phyloP scores from a whole-genome alignment of 1,284 basidiomycete species.

The Ustilago vetiveriae region DNA sequence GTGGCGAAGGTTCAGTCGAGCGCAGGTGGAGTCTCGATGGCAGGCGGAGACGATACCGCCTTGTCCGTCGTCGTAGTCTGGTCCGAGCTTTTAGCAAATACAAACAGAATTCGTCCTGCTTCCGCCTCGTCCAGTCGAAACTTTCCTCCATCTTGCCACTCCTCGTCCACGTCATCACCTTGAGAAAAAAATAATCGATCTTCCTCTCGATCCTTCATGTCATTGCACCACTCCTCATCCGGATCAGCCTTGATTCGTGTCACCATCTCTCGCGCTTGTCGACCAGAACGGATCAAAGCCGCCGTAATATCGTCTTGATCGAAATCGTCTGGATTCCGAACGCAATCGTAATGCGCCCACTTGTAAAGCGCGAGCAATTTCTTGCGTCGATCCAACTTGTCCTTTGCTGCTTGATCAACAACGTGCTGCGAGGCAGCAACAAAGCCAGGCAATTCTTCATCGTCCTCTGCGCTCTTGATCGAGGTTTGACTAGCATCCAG shows the following conservation, averaged over 20 bases:
- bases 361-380: slow-evolving; percentile 83
- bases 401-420: slow-evolving; percentile 13
- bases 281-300: slow-evolving; percentile 10
- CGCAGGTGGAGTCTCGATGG: slow-evolving; percentile 5
- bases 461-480: slow-evolving; percentile 25
- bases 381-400: slow-evolving; percentile 74
- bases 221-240: slow-evolving; percentile 28
- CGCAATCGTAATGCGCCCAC: slow-evolving; percentile 82
- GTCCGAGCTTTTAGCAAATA: slow-evolving; percentile 46
- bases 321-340: slow-evolving; percentile 30
- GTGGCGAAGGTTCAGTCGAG: too few species aligned
- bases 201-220: slow-evolving; percentile 29
- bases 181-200: slow-evolving; percentile 22
- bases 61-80: slow-evolving; percentile 13
- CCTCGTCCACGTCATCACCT: slow-evolving; percentile 3
- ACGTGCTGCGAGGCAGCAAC: slow-evolving; percentile 53
- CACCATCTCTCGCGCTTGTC: background rate
- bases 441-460: slow-evolving; percentile 39
- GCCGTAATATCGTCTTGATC: slow-evolving; percentile 35
- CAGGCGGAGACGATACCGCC: background rate
- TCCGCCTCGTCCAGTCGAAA: slow-evolving; percentile 29
- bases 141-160: background rate
- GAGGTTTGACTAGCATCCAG: slow-evolving; percentile 8
- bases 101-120: slow-evolving; percentile 44
- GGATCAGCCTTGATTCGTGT: slow-evolving; percentile 7